These are phyloP conservation scores for Pseudomonodictys pantanalensis DNA, from an alignment of 495 filamentous ascomycete genomes.

Conservation along the genomic window DNA sequence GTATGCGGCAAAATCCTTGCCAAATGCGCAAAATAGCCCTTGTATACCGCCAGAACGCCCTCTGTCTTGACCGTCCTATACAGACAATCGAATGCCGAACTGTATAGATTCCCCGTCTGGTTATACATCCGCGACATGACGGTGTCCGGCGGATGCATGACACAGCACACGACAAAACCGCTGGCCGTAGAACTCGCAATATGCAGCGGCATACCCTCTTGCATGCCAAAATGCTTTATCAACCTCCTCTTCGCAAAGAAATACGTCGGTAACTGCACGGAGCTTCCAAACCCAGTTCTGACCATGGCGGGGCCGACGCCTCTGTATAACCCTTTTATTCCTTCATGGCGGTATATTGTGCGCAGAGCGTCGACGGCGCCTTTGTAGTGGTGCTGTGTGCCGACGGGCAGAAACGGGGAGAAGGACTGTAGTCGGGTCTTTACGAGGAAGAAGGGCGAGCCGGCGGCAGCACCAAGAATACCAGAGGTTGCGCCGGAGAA, in stretches of 20 bases:
- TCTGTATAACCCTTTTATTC: constrained; percentile 76
- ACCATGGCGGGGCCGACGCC: constrained; percentile 96
- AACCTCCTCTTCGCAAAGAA: constrained; percentile 94
- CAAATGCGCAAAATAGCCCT: constrained; percentile 93
- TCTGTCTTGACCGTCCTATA: constrained; percentile 88
- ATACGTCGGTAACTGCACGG: constrained; percentile 95
- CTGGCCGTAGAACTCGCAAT: constrained; percentile 83
- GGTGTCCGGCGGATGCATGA: constrained; percentile 98
- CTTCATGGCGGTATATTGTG: constrained; percentile 75
- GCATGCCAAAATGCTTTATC: constrained; percentile 74
- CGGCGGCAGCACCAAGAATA: constrained; percentile 82
- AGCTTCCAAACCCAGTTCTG: constrained; percentile 89
- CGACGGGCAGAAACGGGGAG: constrained; percentile 91
- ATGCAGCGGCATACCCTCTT: constrained; percentile 88
- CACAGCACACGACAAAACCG: constrained; percentile 93
- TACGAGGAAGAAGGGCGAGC: constrained; percentile 96
- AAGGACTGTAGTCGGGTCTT: constrained; percentile 95
- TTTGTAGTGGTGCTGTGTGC: constrained; percentile 89
- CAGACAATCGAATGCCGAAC: constrained; percentile 86
- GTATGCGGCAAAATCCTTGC: constrained; percentile 94
- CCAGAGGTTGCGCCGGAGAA: constrained; percentile 84
- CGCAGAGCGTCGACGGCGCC: constrained; percentile 79
- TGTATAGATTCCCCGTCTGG: constrained; percentile 95
- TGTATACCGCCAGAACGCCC: constrained; percentile 91
- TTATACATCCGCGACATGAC: constrained; percentile 99